phyloP scores from a whole-genome alignment of 768 basidiomycete species.

The Termitomyces sp. region DNA sequence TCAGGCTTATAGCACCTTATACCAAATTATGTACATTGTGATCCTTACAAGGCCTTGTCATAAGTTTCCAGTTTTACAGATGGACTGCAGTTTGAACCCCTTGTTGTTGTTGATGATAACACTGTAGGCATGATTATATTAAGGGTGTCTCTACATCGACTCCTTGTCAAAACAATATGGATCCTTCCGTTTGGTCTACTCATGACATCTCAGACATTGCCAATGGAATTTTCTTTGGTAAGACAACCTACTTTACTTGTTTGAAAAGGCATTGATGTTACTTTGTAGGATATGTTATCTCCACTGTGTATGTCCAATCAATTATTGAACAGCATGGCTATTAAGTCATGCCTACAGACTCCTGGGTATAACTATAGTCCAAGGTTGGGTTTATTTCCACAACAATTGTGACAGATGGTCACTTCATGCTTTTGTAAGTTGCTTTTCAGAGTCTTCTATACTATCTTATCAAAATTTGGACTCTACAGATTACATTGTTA shows the following conservation, averaged over 20 bases:
- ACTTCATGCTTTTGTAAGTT: slow-evolving; percentile 7
- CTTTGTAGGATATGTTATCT: slow-evolving; percentile 8
- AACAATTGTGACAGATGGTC: slow-evolving; percentile 9
- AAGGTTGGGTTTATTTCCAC: slow-evolving; percentile 13
- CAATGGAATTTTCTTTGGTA: neutral
- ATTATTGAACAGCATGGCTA: neutral
- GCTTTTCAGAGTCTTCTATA: neutral
- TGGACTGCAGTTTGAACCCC: too few species aligned
- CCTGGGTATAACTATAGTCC: slow-evolving; percentile 8
- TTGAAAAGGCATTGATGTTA: neutral
- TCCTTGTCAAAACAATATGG: neutral
- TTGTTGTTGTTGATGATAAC: too few species aligned
- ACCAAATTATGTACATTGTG: too few species aligned
- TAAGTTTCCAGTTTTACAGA: too few species aligned
- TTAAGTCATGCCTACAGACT: neutral
- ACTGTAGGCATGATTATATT: too few species aligned
- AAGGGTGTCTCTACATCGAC: too few species aligned
- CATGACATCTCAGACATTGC: neutral
- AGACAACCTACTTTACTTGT: neutral
- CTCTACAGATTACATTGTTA: slow-evolving; percentile 3
- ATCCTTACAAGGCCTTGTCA: too few species aligned
- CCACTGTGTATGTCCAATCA: slow-evolving; percentile 1
- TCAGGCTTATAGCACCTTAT: too few species aligned
- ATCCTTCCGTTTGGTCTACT: neutral
- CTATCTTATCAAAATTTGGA: neutral